phyloP scores from a whole-genome alignment of 495 filamentous ascomycete species.

The Podospora tetraspora region DNA sequence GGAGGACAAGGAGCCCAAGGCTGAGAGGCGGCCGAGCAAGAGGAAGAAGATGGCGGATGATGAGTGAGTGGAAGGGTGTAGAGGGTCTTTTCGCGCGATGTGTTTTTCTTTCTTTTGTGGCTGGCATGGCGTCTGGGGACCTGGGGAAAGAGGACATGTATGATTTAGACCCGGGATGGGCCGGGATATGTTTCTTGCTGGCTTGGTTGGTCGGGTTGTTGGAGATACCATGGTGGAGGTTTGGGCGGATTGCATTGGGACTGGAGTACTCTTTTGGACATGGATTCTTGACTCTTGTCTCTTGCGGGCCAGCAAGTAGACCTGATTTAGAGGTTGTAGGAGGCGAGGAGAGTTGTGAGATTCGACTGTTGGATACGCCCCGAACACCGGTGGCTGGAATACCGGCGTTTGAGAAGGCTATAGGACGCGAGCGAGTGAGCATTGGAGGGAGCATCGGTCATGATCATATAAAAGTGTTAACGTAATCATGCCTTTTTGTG shows the following conservation, averaged over 20 bases:
- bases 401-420: neutral
- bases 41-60: slow-evolving; percentile 34
- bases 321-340: neutral
- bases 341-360: neutral
- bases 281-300: neutral
- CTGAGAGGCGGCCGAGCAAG: slow-evolving; percentile 35
- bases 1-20: slow-evolving; percentile 26
- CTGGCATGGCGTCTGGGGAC: neutral
- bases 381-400: neutral
- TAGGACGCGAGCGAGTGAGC: neutral
- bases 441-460: neutral
- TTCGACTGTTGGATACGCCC: neutral
- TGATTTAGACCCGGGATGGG: neutral
- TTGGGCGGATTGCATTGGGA: neutral
- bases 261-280: neutral
- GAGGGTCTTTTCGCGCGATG: neutral
- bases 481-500: neutral
- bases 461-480: neutral
- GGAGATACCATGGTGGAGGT: neutral
- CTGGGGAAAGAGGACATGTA: neutral
- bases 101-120: neutral
- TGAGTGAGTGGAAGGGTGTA: neutral
- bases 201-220: neutral
- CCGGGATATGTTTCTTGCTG: neutral
- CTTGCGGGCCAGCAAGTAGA: neutral